Conservation (phyloP, 2,329 filamentous ascomycete species). For the Colletotrichum siamense region DNA sequence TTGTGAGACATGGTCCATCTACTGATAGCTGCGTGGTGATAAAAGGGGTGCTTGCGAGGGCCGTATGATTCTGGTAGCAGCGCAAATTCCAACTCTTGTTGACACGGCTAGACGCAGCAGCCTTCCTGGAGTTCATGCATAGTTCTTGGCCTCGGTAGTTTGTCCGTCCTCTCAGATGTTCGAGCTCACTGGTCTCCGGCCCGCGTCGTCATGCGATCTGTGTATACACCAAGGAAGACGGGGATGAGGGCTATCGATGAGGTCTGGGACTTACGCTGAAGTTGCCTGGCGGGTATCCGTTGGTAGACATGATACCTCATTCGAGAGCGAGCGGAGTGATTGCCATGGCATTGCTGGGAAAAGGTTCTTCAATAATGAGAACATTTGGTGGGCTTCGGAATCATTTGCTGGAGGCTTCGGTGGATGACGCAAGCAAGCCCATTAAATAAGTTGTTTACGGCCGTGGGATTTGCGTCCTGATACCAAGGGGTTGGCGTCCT, state of each 20-base stretch:
- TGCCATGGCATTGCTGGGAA: not conserved
- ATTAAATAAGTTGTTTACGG: accelerated
- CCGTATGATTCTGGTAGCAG: not conserved
- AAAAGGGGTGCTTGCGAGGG: not conserved
- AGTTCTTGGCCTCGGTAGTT: not conserved
- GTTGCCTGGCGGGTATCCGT: not conserved
- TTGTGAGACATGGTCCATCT: not conserved
- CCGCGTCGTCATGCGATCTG: accelerated
- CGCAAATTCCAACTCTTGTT: not conserved
- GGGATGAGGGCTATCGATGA: accelerated
- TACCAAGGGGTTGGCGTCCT: accelerated
- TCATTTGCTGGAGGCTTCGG: not conserved
- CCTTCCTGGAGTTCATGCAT: not conserved
- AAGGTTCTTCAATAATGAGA: too few species aligned
- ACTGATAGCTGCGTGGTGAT: not conserved
- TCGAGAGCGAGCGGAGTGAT: accelerated
- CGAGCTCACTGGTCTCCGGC: accelerated
- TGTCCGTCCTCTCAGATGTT: not conserved
- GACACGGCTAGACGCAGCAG: not conserved
- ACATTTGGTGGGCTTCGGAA: too few species aligned
- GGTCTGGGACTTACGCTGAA: not conserved
- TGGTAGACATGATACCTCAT: not conserved
- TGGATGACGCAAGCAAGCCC: not conserved
- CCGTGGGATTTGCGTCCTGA: not conserved
- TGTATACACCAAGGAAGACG: not conserved